Percentiles rank a stretch among this genome's conserved stretches.
These are phyloP conservation scores for Gonium pectorale DNA, from an alignment of 139 green algal genomes.

Conservation along the genomic window DNA sequence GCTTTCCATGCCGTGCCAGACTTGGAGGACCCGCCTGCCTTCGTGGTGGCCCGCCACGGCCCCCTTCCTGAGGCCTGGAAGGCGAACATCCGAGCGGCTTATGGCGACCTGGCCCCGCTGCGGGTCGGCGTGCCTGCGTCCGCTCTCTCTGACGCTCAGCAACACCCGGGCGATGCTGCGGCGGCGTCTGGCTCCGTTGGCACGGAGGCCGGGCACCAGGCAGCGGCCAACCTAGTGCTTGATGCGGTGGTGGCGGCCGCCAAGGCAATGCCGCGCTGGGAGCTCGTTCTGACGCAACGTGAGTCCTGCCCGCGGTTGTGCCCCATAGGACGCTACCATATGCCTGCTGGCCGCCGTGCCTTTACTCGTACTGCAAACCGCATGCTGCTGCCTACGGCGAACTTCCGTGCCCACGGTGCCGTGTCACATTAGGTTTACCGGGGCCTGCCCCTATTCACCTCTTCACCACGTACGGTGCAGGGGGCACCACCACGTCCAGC, in stretches of 20 bases:
- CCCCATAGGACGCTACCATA: no score
- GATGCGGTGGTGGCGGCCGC: constrained; percentile 31
- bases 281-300: constrained; percentile 42
- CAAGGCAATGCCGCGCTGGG: constrained; percentile 48
- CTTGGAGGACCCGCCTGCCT: constrained; percentile 49
- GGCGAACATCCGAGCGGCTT: constrained; percentile 47
- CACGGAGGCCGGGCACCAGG: neutral
- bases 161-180: neutral
- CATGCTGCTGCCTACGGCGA: no score
- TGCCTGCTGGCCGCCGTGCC: no score
- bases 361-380: no score
- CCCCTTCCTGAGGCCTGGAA: constrained; percentile 50
- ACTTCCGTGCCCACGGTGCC: no score
- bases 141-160: no score
- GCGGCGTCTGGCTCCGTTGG: neutral
- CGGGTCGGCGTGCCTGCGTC: neutral
- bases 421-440: no score
- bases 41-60: neutral
- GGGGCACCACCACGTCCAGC: neutral
- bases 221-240: neutral
- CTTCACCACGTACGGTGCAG: no score
- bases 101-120: constrained; percentile 55
- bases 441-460: no score
- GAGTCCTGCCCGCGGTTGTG: no score
- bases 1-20: no score